Conservation (phyloP, 108 stramenopile species). For the Nitzschia sp. region DNA sequence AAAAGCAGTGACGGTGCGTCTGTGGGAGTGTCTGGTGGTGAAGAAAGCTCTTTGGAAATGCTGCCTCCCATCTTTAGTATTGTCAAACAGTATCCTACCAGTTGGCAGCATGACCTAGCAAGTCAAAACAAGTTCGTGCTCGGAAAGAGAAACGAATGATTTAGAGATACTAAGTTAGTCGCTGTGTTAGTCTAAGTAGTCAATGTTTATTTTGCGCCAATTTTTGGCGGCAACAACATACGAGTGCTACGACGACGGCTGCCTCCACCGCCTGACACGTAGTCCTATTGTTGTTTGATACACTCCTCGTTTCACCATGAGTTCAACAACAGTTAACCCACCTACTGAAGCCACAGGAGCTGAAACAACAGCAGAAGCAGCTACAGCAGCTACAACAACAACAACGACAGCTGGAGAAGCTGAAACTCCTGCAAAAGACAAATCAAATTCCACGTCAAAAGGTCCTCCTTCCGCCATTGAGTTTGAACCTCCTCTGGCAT, state of each 20-base stretch:
- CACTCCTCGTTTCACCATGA: background rate
- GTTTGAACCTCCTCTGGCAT: constrained; percentile 90
- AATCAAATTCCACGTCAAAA: constrained; percentile 12
- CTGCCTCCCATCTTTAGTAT: constrained; percentile 46
- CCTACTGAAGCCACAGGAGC: background rate
- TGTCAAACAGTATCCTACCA: constrained; percentile 46
- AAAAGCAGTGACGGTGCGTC: background rate
- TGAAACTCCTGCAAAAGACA: constrained; percentile 9
- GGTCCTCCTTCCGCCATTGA: constrained; percentile 55
- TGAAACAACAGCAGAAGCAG: constrained; percentile 3
- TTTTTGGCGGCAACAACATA: background rate
- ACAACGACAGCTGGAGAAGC: constrained; percentile 1
- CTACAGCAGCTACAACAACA: constrained; percentile 5
- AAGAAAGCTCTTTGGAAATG: too few relatives aligned
- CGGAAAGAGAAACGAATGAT: background rate
- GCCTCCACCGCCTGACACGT: background rate
- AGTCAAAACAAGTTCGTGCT: background rate
- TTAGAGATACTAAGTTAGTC: background rate
- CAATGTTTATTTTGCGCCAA: background rate
- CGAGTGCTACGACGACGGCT: background rate
- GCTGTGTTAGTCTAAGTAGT: background rate
- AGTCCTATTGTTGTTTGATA: too few relatives aligned
- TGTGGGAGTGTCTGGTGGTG: too few relatives aligned
- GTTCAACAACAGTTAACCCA: background rate
- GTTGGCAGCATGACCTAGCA: constrained; percentile 17